Evolutionary conservation across 1,284 basidiomycete genomes (phyloP), one percentile per base, ranked within the genome.

Genomic region (Ganoderma lingzhi): DNA sequence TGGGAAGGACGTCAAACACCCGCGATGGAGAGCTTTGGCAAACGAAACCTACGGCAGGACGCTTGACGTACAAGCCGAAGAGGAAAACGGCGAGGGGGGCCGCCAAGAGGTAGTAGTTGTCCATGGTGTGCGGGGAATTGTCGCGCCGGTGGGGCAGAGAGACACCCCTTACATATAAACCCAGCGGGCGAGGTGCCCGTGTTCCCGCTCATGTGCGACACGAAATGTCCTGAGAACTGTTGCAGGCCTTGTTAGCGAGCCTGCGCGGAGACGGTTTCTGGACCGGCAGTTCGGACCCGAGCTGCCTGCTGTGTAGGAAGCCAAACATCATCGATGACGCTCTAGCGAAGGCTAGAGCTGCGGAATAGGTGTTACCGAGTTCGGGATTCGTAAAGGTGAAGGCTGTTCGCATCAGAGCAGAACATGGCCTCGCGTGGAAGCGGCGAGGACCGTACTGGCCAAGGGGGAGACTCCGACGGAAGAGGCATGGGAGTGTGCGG

Each of bases 61-160:
- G 65, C 63, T 64, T 74, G 19, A 65, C 45, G 41, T 71, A 69
- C 66, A 48, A 66, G 15, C 59, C 69, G 37, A 66, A 71, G 30
- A 71, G 55, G 4, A 65, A 59, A n/a, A 74, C 48, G 14, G 66
- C 59, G 28, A 72, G 30, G 32, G 71, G 69, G 19, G 44, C 65
- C 6, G 64, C 65, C 51, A 76, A 68, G 12, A 74, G 64, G 51
- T 73, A 74, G 12, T 70, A 63, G 62, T 69, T 65, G 28, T 76
- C 71, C 75, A 76, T 76, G 61, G 56, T 42, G n/a, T 51, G 32
- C 35, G 65, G 48, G 53, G 53, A 37, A 3, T 3, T 61, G 56
- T 17, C 59, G 14, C 44, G n/a, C 23, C 12, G n/a, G 23, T 28
- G 53, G 32, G 35, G 28, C 6, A 37, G 32, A 37, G 19, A 37